Conservation (phyloP, 2,329 filamentous ascomycete species). For the Knoxdaviesia capensis region DNA sequence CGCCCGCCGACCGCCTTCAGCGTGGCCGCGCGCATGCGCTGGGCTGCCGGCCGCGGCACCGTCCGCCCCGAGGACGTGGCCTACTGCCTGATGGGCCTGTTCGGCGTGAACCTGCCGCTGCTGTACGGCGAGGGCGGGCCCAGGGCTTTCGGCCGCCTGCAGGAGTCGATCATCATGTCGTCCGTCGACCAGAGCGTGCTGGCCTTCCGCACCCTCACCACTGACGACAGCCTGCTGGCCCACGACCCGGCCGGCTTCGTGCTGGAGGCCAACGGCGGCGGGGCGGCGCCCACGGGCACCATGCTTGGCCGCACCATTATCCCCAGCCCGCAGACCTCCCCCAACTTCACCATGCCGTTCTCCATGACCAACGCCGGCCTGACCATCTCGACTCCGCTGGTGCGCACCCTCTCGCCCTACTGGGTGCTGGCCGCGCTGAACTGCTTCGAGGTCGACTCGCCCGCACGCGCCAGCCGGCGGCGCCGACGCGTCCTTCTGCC, state of each 20-base stretch:
- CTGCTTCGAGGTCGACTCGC: too few relatives aligned
- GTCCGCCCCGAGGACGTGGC: conserved; percentile 13
- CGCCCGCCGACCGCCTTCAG: neutral
- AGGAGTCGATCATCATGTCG: conserved; percentile 13
- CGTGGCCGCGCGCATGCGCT: conserved; percentile 14
- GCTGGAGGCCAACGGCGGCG: too few relatives aligned
- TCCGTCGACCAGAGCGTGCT: conserved; percentile 15
- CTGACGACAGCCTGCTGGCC: neutral
- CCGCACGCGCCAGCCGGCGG: too few relatives aligned
- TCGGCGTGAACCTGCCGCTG: conserved; percentile 15
- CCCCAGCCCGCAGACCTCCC: too few relatives aligned
- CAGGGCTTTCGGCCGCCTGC: conserved; percentile 13
- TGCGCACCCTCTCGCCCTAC: too few relatives aligned
- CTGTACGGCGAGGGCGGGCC: conserved; percentile 16
- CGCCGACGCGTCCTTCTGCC: too few relatives aligned
- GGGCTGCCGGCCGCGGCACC: conserved; percentile 13
- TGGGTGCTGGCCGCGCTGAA: too few relatives aligned
- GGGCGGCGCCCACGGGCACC: too few relatives aligned
- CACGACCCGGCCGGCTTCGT: neutral
- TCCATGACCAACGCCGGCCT: too few relatives aligned
- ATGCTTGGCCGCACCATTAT: too few relatives aligned
- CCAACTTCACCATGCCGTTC: too few relatives aligned
- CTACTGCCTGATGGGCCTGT: conserved; percentile 15
- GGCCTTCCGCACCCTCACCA: conserved; percentile 5
- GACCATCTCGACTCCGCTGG: too few relatives aligned